Evolutionary conservation across 345 rosid genomes (phyloP), one percentile per base, ranked within the genome.

Genomic region (Aquilaria sinensis): DNA sequence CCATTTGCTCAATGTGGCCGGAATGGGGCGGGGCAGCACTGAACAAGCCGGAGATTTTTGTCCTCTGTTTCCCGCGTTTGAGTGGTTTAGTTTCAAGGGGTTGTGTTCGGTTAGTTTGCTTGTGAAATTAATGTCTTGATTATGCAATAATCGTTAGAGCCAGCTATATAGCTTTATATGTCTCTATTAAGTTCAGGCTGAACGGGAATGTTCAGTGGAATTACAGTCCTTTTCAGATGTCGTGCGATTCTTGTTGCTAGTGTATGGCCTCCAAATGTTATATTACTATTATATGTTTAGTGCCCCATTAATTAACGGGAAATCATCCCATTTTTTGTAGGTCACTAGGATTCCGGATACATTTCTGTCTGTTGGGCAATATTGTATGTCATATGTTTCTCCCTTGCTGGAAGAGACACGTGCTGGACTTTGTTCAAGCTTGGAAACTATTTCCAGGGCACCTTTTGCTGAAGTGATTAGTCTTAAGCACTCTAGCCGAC

Each of bases 331-430:
- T 46, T 1, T 13, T 56, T 58, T 63, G 1, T 31, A 79, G 87
- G 80, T 79, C 62, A 58, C 64, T 3, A 70, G 47, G 58, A 80
- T 83, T 51, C 79, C 84, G 2, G 57, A 31, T 10, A 2, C 59
- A n/a, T 83, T 83, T 70, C 33, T 48, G 31, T 77, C 81, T 0
- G 64, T 50, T 23, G 12, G 9, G 12, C 62, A 60, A 8, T 83
- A 79, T 72, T 58, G 77, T 1, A 12, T 48, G n/a, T 69, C 82
- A 0, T 83, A 51, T 61, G 23, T 64, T 10, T 41, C 34, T 43
- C 83, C 89, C 12, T 47, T 84, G 16, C 51, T 81, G 63, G 89
- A 84, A 34, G 86, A 84, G 67, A 77, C 86, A 1, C 58, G 86
- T 14, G 71, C 76, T 0, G 58, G 46, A 8, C 34, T 84, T 33